Evolutionary conservation across 2,329 filamentous ascomycete genomes (phyloP).

Genomic region (Westerdykella sp.): DNA sequence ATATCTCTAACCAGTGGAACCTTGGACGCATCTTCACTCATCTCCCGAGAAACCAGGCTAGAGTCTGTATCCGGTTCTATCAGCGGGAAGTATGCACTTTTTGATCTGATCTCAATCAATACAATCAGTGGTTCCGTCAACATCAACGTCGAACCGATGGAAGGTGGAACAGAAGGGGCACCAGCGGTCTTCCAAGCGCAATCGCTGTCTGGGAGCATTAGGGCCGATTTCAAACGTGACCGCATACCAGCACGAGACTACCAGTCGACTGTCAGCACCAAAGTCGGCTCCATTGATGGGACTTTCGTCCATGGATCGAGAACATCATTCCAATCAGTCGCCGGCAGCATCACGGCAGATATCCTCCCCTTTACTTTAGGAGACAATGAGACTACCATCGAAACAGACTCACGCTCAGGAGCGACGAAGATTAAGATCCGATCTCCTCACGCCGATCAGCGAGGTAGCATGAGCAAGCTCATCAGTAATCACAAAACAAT

Average conservation of each 20-base stretch:
- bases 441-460: conserved; percentile 24
- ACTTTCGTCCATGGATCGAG: conserved; percentile 38
- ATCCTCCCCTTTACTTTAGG: conserved; percentile 33
- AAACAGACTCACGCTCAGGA: conserved; percentile 33
- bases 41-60: conserved; percentile 37
- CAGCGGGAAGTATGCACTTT: conserved; percentile 37
- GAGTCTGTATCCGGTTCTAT: conserved; percentile 38
- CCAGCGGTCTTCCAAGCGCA: conserved; percentile 35
- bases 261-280: conserved; percentile 33
- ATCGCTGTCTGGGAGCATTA: conserved; percentile 35
- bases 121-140: conserved; percentile 40
- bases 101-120: conserved; percentile 36
- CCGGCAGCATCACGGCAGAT: conserved; percentile 35
- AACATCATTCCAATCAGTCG: conserved; percentile 32
- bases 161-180: conserved; percentile 14
- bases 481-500: conserved; percentile 32
- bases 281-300: conserved; percentile 35
- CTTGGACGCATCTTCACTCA: conserved; percentile 28
- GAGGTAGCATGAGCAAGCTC: conserved; percentile 22
- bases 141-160: conserved; percentile 36
- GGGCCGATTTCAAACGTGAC: conserved; percentile 30
- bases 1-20: conserved; percentile 33
- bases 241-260: conserved; percentile 40
- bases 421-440: conserved; percentile 30
- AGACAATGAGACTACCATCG: conserved; percentile 22